Evolutionary conservation across 2,329 filamentous ascomycete species (phyloP).

Genomic region (Penicillium expansum): DNA sequence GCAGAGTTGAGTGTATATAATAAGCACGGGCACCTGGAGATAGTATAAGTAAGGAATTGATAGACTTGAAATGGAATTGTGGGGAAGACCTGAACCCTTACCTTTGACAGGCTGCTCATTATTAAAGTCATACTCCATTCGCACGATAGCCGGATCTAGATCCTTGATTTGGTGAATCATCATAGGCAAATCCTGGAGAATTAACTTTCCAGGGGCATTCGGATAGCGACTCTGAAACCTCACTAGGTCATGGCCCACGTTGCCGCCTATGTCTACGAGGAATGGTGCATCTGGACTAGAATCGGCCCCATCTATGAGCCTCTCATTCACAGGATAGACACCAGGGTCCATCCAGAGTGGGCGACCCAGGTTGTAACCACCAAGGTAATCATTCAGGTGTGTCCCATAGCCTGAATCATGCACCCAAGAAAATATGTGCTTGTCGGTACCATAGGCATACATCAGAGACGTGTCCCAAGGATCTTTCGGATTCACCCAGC

Average conservation of each 20-base stretch:
- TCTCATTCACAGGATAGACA: slow-evolving; percentile 1
- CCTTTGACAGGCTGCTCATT: neutral
- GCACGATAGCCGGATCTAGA: slow-evolving; percentile 1
- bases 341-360: neutral
- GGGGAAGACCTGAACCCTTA: neutral
- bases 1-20: neutral
- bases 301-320: neutral
- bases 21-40: neutral
- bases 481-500: slow-evolving; percentile 7
- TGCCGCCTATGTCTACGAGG: slow-evolving; percentile 1
- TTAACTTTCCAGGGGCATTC: neutral
- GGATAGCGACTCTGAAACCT: slow-evolving; percentile 1
- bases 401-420: neutral
- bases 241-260: neutral
- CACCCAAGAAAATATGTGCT: neutral
- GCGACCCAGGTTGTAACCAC: neutral
- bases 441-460: slow-evolving; percentile 8
- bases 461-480: slow-evolving; percentile 5
- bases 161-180: slow-evolving; percentile 1
- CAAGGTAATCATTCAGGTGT: neutral
- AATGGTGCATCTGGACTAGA: neutral
- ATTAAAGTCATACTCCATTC: slow-evolving; percentile 8
- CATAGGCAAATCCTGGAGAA: slow-evolving; percentile 5
- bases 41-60: neutral
- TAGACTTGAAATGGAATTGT: neutral